Evolutionary conservation across 202 grass and related monocot species (phyloP), one percentile per base, ranked within the genome.

Genomic region (Schoenoplectus tabernaemontani): DNA sequence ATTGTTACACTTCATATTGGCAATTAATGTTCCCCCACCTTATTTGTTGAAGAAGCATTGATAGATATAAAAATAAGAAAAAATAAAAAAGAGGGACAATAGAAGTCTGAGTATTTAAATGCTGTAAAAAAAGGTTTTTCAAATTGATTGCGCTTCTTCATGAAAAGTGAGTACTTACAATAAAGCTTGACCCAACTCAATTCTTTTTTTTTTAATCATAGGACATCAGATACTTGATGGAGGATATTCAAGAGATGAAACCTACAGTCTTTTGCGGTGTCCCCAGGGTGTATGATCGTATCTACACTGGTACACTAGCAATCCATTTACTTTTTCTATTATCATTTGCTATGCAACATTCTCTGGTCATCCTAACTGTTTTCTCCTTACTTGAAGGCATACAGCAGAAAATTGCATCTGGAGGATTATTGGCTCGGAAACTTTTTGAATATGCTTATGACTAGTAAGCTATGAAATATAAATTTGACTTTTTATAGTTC

Each of bases 211-310:
- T n/a, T n/a, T n/a, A n/a, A 60, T 85, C 64, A 44, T 75, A 98
- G 95, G 95, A 98, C 65, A 87, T 92, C 81, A 89, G 91, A 63
- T 95, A 91, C 56, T 83, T 98, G 38, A 95, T 98, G 91, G 91
- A 94, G 72, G 95, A 95, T 88, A 86, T 98, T 58, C 84, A 91
- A 77, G 81, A 90, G 69, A 89, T 98, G 90, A 92, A 91, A 82
- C 95, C 95, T 5, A 98, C 95, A 80, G 67, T 98, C 66, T 98
- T 98, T 69, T 98, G 91, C 39, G 95, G 95, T 73, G 95, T 98
- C 51, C 95, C 96, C 36, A 88, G 91, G 58, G 91, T 98, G 83
- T 98, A 95, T 82, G 96, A 98, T 46, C 96, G 90, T 51, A 91
- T 98, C 83, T 95, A 98, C 76, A 76, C 88, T 81, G 91, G 96